Evolutionary conservation across 176 grass and related monocot genomes (phyloP), one percentile per base, ranked within the genome.

Genomic region (Thalia dealbata): DNA sequence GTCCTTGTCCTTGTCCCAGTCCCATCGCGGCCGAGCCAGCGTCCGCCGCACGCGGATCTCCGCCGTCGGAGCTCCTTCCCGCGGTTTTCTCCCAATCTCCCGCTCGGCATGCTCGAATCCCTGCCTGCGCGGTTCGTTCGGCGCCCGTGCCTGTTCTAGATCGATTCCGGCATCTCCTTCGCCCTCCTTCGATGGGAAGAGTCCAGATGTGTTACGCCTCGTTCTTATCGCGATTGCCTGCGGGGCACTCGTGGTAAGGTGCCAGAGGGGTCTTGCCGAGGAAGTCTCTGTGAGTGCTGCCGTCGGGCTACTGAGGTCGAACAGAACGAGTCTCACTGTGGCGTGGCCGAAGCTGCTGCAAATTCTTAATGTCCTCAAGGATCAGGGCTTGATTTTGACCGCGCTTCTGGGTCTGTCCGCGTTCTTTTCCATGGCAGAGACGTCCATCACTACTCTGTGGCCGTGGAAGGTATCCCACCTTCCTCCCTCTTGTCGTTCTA

Each of bases 371-470:
- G 71, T 99, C 30, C 76, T 99, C 0, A 93, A 73, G 76, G 87
- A 93, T 71, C 95, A 99, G 14, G 95, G 95, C 6, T 58, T 99
- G 1, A 15, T 99, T 32, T 78, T 99, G 63, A 79, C 76, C 3
- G 81, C 60, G 16, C 61, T 99, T 52, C 83, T 99, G 15, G 74
- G 95, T 2, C 87, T 99, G 32, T 99, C 95, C 7, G 95, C 95
- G 14, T 99, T 99, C 88, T 99, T 99, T 79, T 93, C 90, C 78
- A 99, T 99, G 95, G 90, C 95, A 3, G 95, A 99, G 69, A 99
- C 95, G 15, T 70, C 95, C 50, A 99, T 99, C 84, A 99, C 90
- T 2, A 99, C 95, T 64, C 84, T 99, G 13, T 99, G 90, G 90
- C 95, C 95, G 67, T 99, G 95, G 95, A 99, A 93, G 95, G 95